Evolutionary conservation across 495 filamentous ascomycete genomes (phyloP).

Genomic region (Paragyromitra xinjiangensis): DNA sequence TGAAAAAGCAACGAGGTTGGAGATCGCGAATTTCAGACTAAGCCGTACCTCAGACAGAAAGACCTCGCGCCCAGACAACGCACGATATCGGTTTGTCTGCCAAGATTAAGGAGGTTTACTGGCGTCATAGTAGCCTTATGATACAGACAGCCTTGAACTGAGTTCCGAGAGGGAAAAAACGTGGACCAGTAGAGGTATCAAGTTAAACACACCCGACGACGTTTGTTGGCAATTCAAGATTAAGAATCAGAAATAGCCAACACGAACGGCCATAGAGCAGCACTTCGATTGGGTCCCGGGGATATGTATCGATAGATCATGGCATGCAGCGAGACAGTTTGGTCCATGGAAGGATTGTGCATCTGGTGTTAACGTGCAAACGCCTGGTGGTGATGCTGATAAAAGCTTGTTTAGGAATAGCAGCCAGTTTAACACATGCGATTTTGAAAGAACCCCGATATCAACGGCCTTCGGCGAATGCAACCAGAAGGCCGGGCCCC

Average conservation of each 20-base stretch:
- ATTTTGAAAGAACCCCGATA: constrained; percentile 21
- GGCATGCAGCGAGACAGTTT: constrained; percentile 35
- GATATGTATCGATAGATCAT: constrained; percentile 6
- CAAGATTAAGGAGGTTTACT: background rate
- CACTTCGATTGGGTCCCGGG: constrained; percentile 20
- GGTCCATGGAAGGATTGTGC: constrained; percentile 20
- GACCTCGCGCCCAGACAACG: constrained; percentile 6
- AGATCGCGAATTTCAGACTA: background rate
- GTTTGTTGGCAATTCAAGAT: constrained; percentile 40
- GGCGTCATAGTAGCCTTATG: background rate
- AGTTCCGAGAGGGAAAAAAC: constrained; percentile 9
- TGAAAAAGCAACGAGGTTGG: constrained; percentile 19
- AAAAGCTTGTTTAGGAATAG: constrained; percentile 37
- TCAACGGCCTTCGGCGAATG: constrained; percentile 23
- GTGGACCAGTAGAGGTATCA: constrained; percentile 45
- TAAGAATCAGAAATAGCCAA: constrained; percentile 5
- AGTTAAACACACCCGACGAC: constrained; percentile 3
- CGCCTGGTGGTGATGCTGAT: constrained; percentile 15
- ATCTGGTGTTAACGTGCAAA: constrained; percentile 19
- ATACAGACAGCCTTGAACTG: background rate
- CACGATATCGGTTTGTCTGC: constrained; percentile 24
- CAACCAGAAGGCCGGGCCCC: constrained; percentile 15
- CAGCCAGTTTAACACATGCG: constrained; percentile 24
- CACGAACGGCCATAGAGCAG: background rate
- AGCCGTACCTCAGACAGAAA: constrained; percentile 14